Percentiles rank a stretch among this genome's conserved stretches.
These are phyloP conservation scores for Zarea fungicola DNA, from an alignment of 2,329 filamentous ascomycete species.

Conservation along the genomic window DNA sequence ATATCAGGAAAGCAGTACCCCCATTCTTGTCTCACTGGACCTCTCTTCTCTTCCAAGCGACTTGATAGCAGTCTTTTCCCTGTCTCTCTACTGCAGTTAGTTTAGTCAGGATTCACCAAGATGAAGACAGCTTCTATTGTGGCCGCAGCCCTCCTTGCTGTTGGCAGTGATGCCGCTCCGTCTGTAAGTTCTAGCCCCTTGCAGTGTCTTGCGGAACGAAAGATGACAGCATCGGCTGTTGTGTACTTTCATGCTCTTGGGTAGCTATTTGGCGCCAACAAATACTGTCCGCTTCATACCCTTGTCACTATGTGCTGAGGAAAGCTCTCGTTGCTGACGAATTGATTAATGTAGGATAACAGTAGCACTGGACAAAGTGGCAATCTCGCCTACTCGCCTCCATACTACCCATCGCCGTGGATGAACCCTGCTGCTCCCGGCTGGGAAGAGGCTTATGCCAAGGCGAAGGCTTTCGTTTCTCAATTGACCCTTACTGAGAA, in stretches of 20 bases:
- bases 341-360: slow-evolving; percentile 17
- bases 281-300: too few relatives aligned
- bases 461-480: slow-evolving; percentile 74
- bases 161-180: slow-evolving; percentile 23
- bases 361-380: background rate
- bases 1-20: slow-evolving; percentile 11
- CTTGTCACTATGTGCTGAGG: background rate
- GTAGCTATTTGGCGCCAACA: too few relatives aligned
- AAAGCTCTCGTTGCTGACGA: background rate
- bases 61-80: background rate
- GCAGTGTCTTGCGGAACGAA: too few relatives aligned
- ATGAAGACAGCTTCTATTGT: slow-evolving; percentile 32
- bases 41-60: slow-evolving; percentile 6
- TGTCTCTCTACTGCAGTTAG: background rate
- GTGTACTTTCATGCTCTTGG: too few relatives aligned
- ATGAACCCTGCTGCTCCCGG: slow-evolving; percentile 64
- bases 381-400: slow-evolving; percentile 40
- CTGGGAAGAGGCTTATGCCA: slow-evolving; percentile 71
- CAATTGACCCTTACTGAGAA: slow-evolving; percentile 82
- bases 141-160: slow-evolving; percentile 27
- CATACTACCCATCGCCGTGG: slow-evolving; percentile 85
- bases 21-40: slow-evolving; percentile 7
- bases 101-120: slow-evolving; percentile 13
- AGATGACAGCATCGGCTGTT: background rate
- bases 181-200: slow-evolving; percentile 13